Evolutionary conservation across 257 asterid genomes (phyloP).

Genomic region (Nicotiana otophora): DNA sequence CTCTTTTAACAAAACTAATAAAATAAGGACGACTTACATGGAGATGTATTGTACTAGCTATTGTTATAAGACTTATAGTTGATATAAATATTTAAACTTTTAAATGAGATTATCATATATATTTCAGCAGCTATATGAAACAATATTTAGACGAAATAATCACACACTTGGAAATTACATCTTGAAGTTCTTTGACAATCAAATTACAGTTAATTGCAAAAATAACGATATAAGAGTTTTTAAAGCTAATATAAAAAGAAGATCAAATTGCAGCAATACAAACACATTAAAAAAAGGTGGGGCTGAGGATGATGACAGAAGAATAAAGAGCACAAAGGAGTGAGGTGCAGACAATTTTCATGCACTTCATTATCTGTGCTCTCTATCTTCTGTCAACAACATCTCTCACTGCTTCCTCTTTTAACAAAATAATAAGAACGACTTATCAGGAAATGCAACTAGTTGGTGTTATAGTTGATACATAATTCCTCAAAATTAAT

Average conservation of each 20-base stretch:
- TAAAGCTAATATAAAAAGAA: too few relatives aligned
- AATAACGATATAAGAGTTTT: too few relatives aligned
- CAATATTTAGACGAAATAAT: too few relatives aligned
- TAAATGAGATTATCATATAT: background rate
- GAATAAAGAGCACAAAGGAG: slow-evolving; percentile 72
- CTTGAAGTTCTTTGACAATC: too few relatives aligned
- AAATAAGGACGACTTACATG: background rate
- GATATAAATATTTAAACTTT: too few relatives aligned
- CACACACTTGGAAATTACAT: too few relatives aligned
- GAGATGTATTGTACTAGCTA: background rate
- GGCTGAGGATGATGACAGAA: slow-evolving; percentile 56
- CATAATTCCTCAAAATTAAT: too few relatives aligned
- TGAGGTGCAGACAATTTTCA: slow-evolving; percentile 30
- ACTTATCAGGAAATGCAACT: background rate
- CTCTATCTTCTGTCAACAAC: slow-evolving; percentile 7
- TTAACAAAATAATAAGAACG: too few relatives aligned
- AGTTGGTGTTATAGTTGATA: background rate
- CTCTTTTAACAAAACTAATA: background rate
- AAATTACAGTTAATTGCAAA: too few relatives aligned
- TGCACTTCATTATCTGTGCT: background rate
- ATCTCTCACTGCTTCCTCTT: background rate
- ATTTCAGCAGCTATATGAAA: too few relatives aligned
- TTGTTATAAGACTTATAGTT: too few relatives aligned
- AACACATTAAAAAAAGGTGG: background rate
- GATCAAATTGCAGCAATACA: too few relatives aligned